Percentiles rank a stretch among this genome's conserved stretches.
Evolutionary conservation across 768 basidiomycete genomes (phyloP).

Genomic region (Rossbeevera mucosa): DNA sequence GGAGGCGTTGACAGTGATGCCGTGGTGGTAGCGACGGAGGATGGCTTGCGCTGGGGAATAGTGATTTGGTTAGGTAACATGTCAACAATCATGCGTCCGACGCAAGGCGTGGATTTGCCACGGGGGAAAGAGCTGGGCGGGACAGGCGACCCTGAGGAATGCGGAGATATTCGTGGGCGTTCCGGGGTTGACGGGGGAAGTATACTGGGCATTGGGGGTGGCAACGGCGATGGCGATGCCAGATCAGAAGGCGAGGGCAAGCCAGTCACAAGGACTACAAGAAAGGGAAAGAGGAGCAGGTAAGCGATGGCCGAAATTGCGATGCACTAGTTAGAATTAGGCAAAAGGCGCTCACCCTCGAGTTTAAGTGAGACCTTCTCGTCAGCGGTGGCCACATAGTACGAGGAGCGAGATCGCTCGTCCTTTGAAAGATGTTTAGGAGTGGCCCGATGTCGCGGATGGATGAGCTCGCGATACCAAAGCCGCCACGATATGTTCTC

Average conservation of each 20-base stretch:
- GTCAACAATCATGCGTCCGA: constrained; percentile 53
- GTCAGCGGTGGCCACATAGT: constrained; percentile 23
- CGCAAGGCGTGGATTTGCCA: constrained; percentile 25
- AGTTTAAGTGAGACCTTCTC: constrained; percentile 13
- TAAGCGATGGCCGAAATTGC: constrained; percentile 15
- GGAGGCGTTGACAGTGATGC: constrained; percentile 5
- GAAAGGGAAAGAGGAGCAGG: constrained; percentile 14
- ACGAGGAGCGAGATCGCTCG: constrained; percentile 21
- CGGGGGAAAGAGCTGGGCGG: constrained; percentile 10
- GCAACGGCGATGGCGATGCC: constrained; percentile 26
- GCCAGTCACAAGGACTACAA: constrained; percentile 21
- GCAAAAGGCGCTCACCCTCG: constrained; percentile 13
- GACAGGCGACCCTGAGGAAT: constrained; percentile 10
- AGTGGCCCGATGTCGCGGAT: constrained; percentile 28
- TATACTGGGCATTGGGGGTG: constrained; percentile 14
- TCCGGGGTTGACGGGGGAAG: constrained; percentile 27
- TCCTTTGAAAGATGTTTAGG: constrained; percentile 22
- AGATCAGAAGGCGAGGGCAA: constrained; percentile 29
- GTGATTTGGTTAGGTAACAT: constrained; percentile 47
- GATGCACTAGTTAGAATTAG: constrained; percentile 9
- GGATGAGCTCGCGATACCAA: constrained; percentile 64
- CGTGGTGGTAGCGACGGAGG: constrained; percentile 2
- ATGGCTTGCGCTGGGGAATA: constrained; percentile 17
- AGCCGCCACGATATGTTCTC: constrained; percentile 89
- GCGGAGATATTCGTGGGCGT: constrained; percentile 25